Base-by-base conservation (phyloP, 2,329 filamentous ascomycete genomes). In the Neurospora sp. region DNA sequence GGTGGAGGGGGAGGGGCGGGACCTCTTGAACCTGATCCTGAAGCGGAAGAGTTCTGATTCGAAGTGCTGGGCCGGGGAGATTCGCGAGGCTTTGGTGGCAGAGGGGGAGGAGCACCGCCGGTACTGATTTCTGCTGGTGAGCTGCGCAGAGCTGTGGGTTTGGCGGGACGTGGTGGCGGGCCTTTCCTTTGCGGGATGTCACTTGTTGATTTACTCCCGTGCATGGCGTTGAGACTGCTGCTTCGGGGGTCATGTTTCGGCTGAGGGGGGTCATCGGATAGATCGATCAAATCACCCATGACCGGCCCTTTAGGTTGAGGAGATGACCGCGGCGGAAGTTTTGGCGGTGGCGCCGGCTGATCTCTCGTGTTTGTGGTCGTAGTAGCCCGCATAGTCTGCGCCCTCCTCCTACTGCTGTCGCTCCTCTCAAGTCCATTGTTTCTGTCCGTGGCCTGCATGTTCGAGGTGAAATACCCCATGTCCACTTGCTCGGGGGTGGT, bases 391-490 rank as follows among this genome's bases (percentile, higher is more conserved):
- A 43, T 43, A n/a, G 40, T 43, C 17, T 43, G 40, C 4, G 41
- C 41, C 69, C 33, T 66, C 36, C 70, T 62, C 15, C 52, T 62
- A 17, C 11, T 17, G 52, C 52, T 62, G 23, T 62, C 52, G 6
- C 52, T 62, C 23, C 52, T 62, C 4, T 62, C 52, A 28, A 62
- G 52, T 1, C 12, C 52, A 33, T 33, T 33, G 52, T 5, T 33
- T 4, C 8, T 62, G 6, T 33, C 52, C 6, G 28, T 62, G 2
- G 52, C 6, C 15, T 33, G 52, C 8, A 68, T 66, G n/a, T 66
- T 37, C 10, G 65, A 69, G 73, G 97, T 92, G 76, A 97, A 97
- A 78, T 96, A 98, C 0, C 87, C 88, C 12, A 88, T 84, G 23
- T 62, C 52, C 52, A 62, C 52, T 66, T 83, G 84, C 43, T 91